Base-by-base conservation (phyloP, 2,329 filamentous ascomycete species). In the Huntiella moniliformis region DNA sequence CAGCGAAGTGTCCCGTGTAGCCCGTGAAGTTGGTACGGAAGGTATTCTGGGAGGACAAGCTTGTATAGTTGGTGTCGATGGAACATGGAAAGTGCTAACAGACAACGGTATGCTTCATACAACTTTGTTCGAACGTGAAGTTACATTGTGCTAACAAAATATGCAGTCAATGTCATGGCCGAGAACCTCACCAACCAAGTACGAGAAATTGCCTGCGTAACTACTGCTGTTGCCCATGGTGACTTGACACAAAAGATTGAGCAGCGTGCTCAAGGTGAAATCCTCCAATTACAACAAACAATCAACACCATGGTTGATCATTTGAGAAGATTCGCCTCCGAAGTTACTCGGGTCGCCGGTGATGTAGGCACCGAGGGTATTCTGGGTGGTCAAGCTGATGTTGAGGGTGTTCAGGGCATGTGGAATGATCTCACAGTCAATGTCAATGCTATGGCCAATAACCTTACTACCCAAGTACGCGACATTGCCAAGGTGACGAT, bases 21-120 rank as follows among this genome's bases (percentile, higher is more conserved):
- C 88, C 45, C 82, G 85, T 60, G 88, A 96, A 63, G 88, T 96
- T 67, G 88, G 88, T 54, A 96, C 88, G 10, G 87, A 96, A 61
- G 88, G 88, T 57, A 80, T 91, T 52, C 77, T 96, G 37, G 88
- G 88, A 56, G 88, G 88, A 38, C 88, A 96, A 61, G 88, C 88
- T 49, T 81, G 86, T 60, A 88, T 96, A 51, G 82, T 86, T 53
- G 88, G 87, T 47, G 88, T 96, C 47, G 85, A 91, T 61, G 88
- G 88, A 56, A 94, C 92, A 51, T 96, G 88, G 88, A 93, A 94
- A 58, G 88, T 96, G 65, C 67, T 96, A 55, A 96, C 88, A 13
- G 80, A 87, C 60, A 88, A 88, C 57, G 76, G 76, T 78, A 66
- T 51, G 61, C 48, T n/a, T 28, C 6, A 32, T 28, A 31, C 12